Base-by-base conservation (phyloP, 148 eudicot genomes). In the Simmondsia chinensis region DNA sequence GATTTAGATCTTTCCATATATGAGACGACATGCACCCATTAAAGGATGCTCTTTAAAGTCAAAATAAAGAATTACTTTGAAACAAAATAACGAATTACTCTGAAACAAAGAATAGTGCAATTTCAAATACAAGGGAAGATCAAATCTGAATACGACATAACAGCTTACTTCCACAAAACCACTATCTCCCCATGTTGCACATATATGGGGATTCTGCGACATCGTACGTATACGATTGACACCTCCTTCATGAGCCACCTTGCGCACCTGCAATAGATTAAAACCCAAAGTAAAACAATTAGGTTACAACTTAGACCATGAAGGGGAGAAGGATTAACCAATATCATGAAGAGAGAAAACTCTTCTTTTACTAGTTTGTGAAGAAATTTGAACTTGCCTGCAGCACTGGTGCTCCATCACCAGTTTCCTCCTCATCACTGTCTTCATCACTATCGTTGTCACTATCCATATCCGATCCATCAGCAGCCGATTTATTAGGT, bases 151-250 rank as follows among this genome's bases (percentile, higher is more conserved):
- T 39, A 0, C 10, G n/a, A 27, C 21, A 42, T 11, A 2, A 30
- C 9, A 9, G 40, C 69, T 48, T 9, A 83, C 87, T 88, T 76
- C 81, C 59, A 87, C 96, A 61, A 43, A 76, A 30, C 94, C 94
- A 16, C 70, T 74, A 60, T 91, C 94, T 21, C 77, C 83, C 99
- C 95, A 91, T 25, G 89, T 62, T 28, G 99, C 99, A 85, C 73
- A 79, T 42, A 86, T 75, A 67, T 91, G 80, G 28, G 96, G 94
- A 28, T 59, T 74, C 48, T 91, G 99, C 21, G 84, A 70, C 99
- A 91, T 91, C 33, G 94, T 75, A 11, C 96, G 75, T 42, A 86
- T 75, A 11, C 99, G 73, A 53, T 91, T 91, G 31, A 91, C 76
- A 44, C 81, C 57, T 50, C 99, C 99, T 64, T 76, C 81, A 75